Evolutionary conservation across 2,329 filamentous ascomycete genomes (phyloP).

Genomic region (Hymenoscyphus fructigenus): DNA sequence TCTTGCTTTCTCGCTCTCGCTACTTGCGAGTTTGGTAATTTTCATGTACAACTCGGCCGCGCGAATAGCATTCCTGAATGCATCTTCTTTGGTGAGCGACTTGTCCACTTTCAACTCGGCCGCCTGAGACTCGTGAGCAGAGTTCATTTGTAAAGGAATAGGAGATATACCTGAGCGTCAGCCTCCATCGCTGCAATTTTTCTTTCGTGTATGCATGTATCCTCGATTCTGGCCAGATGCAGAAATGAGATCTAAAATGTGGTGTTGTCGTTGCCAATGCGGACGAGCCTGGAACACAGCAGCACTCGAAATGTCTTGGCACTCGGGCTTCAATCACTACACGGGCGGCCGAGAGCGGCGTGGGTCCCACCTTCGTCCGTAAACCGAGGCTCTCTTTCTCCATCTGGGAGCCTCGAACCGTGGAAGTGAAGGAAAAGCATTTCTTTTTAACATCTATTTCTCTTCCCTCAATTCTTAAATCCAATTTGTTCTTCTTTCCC

Average conservation of each 20-base stretch:
- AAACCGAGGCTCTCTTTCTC: slow-evolving; percentile 8
- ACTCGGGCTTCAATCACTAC: not conserved
- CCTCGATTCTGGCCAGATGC: not conserved
- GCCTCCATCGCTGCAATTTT: slow-evolving; percentile 3
- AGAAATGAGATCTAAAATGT: not conserved
- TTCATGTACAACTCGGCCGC: slow-evolving; percentile 82
- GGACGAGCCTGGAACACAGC: slow-evolving; percentile 2
- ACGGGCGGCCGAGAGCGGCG: slow-evolving; percentile 3
- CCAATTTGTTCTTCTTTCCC: not conserved
- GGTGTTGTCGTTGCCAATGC: not conserved
- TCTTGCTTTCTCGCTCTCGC: slow-evolving; percentile 61
- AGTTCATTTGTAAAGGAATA: not conserved
- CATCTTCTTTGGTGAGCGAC: slow-evolving; percentile 57
- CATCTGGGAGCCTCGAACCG: too few species aligned
- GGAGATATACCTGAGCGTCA: slow-evolving; percentile 43
- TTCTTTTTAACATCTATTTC: slow-evolving; percentile 2
- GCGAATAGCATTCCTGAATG: slow-evolving; percentile 71
- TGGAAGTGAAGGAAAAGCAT: not conserved
- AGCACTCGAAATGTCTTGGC: not conserved
- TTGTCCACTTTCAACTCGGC: slow-evolving; percentile 52
- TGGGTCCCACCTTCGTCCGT: slow-evolving; percentile 1
- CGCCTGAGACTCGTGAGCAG: slow-evolving; percentile 43
- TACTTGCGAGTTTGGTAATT: slow-evolving; percentile 62
- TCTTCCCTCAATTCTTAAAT: not conserved
- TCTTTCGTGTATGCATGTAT: not conserved